A percentile compares a stretch with the other conserved stretches of the same genome.
Evolutionary conservation across 2,329 filamentous ascomycete genomes (phyloP).

Genomic region (Microascus cirrosus): DNA sequence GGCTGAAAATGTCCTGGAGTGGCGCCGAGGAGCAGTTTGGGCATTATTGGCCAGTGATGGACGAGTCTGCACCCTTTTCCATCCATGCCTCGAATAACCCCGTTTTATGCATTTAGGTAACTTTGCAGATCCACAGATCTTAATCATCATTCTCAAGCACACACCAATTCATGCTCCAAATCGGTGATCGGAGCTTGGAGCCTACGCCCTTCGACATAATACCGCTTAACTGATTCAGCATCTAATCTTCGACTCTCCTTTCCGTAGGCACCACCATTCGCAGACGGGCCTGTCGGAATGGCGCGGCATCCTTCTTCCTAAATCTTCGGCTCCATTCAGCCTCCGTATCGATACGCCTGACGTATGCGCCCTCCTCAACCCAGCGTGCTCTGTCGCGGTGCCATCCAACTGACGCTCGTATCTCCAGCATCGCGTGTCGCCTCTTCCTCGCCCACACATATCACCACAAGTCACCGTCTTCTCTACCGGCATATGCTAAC

Average conservation of each 20-base stretch:
- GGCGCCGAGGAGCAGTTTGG: too few relatives aligned
- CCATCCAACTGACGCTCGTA: neutral
- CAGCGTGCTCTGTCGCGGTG: neutral
- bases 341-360: neutral
- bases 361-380: neutral
- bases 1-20: too few relatives aligned
- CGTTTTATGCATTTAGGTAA: too few relatives aligned
- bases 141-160: too few relatives aligned
- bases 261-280: neutral
- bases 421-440: neutral
- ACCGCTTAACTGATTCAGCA: neutral
- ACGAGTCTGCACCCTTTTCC: too few relatives aligned
- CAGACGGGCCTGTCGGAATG: neutral
- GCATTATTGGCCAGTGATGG: too few relatives aligned
- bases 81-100: too few relatives aligned
- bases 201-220: neutral
- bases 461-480: too few relatives aligned
- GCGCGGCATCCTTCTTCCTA: neutral
- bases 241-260: neutral
- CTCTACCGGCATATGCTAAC: neutral
- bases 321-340: neutral
- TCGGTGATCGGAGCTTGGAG: neutral
- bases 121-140: too few relatives aligned
- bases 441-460: too few relatives aligned
- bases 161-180: too few relatives aligned